These are phyloP conservation scores for Orobanche coerulescens DNA, from an alignment of 257 asterid species.

Conservation along the genomic window DNA sequence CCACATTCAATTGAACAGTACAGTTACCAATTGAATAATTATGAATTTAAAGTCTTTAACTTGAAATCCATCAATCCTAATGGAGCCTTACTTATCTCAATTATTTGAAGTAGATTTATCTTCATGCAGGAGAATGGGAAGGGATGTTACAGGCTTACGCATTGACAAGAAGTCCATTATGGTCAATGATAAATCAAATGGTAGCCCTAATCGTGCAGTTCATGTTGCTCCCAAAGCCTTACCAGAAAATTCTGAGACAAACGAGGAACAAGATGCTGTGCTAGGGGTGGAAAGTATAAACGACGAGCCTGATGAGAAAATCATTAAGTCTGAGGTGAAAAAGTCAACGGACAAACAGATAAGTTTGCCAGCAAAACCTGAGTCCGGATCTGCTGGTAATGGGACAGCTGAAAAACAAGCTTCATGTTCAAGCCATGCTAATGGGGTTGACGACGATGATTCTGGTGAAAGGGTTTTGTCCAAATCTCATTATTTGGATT, in stretches of 20 bases:
- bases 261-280: not conserved
- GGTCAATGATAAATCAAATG: constrained; percentile 19
- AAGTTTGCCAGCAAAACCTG: constrained; percentile 37
- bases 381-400: constrained; percentile 35
- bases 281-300: constrained; percentile 39
- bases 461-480: constrained; percentile 31
- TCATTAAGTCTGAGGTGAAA: constrained; percentile 38
- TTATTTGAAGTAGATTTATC: not conserved
- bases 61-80: too few species aligned
- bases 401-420: constrained; percentile 33
- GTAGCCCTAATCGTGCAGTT: too few species aligned
- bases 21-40: too few species aligned
- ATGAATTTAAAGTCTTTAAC: too few species aligned
- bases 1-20: too few species aligned
- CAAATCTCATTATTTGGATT: constrained; percentile 29
- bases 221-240: too few species aligned
- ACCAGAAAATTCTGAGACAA: not conserved
- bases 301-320: constrained; percentile 40
- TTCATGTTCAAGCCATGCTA: constrained; percentile 20
- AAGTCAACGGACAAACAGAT: constrained; percentile 42
- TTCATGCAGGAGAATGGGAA: constrained; percentile 32
- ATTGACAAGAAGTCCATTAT: constrained; percentile 25
- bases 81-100: too few species aligned
- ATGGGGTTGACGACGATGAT: constrained; percentile 34
- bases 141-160: constrained; percentile 30